Conservation (phyloP, 352 stramenopile species). For the Globisporangium iwayamae region DNA sequence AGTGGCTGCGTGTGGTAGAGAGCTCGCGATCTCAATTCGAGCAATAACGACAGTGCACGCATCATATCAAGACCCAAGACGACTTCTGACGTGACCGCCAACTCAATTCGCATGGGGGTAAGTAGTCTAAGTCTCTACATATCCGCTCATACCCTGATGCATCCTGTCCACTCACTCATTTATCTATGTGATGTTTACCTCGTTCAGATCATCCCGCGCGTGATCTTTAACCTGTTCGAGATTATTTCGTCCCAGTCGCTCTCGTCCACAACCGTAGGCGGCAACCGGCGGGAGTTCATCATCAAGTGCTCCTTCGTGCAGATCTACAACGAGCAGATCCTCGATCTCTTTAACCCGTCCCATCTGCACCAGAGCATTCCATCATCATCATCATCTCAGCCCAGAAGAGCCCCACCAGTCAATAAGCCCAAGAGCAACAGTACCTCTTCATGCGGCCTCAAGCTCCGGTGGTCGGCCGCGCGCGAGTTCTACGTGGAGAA, state of each 20-base stretch:
- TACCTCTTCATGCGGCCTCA: slow-evolving; percentile 19
- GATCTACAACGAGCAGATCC: slow-evolving; percentile 91
- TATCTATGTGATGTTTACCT: background rate
- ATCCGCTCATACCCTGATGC: slow-evolving; percentile 3
- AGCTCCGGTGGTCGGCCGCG: slow-evolving; percentile 43
- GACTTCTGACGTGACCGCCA: slow-evolving; percentile 8
- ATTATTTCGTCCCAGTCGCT: slow-evolving; percentile 19
- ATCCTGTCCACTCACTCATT: background rate
- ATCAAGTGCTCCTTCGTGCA: slow-evolving; percentile 83
- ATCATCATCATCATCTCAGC: background rate
- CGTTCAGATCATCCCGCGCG: slow-evolving; percentile 40
- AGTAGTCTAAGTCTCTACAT: background rate
- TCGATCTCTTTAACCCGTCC: slow-evolving; percentile 48
- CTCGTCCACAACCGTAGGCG: background rate
- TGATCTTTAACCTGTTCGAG: slow-evolving; percentile 43
- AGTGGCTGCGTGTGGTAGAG: background rate
- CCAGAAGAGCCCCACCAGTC: background rate
- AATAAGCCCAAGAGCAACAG: background rate
- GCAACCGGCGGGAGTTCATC: slow-evolving; percentile 28
- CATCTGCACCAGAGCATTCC: slow-evolving; percentile 17
- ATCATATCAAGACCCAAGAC: slow-evolving; percentile 17
- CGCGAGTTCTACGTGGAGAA: slow-evolving; percentile 67
- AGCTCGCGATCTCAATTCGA: slow-evolving; percentile 3
- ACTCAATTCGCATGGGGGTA: slow-evolving; percentile 29
- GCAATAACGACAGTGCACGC: slow-evolving; percentile 9